These are phyloP conservation scores for Hypoxylon sp. DNA, from an alignment of 2,329 filamentous ascomycete genomes.

Conservation along the genomic window DNA sequence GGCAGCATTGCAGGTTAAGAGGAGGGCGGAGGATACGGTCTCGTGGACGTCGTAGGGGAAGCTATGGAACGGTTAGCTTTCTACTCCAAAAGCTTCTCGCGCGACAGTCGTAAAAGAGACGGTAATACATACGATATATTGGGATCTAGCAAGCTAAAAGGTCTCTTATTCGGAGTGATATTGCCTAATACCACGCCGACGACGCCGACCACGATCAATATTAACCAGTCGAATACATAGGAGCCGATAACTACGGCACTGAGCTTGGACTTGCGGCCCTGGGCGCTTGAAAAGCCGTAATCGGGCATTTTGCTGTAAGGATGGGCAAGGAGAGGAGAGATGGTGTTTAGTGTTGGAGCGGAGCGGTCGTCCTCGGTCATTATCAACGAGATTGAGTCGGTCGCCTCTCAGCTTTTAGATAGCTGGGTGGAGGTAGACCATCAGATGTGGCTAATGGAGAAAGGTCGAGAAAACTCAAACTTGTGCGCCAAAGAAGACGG, in stretches of 20 bases:
- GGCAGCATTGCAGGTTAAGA: slow-evolving; percentile 73
- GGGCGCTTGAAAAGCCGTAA: slow-evolving; percentile 39
- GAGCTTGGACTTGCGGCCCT: slow-evolving; percentile 43
- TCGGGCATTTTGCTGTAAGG: slow-evolving; percentile 53
- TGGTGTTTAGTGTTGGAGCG: slow-evolving; percentile 40
- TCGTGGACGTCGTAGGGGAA: slow-evolving; percentile 80
- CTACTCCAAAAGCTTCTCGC: too few relatives aligned
- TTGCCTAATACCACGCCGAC: slow-evolving; percentile 71
- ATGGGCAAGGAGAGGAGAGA: slow-evolving; percentile 45
- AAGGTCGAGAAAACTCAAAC: slow-evolving; percentile 12
- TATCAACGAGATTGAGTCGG: slow-evolving; percentile 35
- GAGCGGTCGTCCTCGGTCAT: slow-evolving; percentile 48
- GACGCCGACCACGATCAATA: slow-evolving; percentile 71
- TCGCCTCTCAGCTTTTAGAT: slow-evolving; percentile 27
- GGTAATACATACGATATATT: slow-evolving; percentile 74
- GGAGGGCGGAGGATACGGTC: slow-evolving; percentile 75
- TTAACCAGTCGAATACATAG: slow-evolving; percentile 81
- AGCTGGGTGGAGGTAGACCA: slow-evolving; percentile 2
- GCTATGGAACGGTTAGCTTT: slow-evolving; percentile 53
- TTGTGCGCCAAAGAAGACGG: slow-evolving; percentile 12
- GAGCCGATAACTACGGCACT: slow-evolving; percentile 66
- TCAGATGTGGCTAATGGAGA: slow-evolving; percentile 11
- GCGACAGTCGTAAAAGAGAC: slow-evolving; percentile 14
- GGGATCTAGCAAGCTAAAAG: slow-evolving; percentile 79
- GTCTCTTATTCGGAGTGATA: slow-evolving; percentile 74